These are phyloP conservation scores for Dactylellina parvicollis DNA, from an alignment of 2,329 filamentous ascomycete genomes.

Conservation along the genomic window DNA sequence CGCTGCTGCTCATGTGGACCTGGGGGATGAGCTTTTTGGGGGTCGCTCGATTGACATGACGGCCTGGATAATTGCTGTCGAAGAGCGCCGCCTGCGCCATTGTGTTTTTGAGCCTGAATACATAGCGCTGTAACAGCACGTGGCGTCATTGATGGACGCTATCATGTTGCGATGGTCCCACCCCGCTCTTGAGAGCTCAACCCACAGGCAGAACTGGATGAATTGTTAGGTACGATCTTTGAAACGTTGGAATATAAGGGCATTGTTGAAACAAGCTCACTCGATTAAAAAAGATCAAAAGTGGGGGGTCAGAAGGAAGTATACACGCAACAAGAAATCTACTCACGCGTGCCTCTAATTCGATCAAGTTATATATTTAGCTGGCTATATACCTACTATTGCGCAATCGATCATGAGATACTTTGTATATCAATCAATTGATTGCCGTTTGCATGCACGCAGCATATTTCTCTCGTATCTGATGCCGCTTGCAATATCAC, in stretches of 20 bases:
- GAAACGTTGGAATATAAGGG: not conserved
- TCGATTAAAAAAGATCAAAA: not conserved
- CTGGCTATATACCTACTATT: not conserved
- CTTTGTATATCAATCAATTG: not conserved
- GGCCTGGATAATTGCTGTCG: constrained; percentile 42
- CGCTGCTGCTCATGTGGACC: constrained; percentile 14
- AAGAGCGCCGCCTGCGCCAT: constrained; percentile 7
- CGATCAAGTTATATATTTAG: not conserved
- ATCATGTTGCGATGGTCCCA: constrained; percentile 18
- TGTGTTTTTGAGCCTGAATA: constrained; percentile 29
- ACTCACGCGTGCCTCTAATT: not conserved
- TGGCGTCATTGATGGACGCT: not conserved
- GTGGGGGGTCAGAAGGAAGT: constrained; percentile 10
- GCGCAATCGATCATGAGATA: too few relatives aligned
- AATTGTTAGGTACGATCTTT: constrained; percentile 14
- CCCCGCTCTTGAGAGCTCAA: constrained; percentile 6
- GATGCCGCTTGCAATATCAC: too few relatives aligned
- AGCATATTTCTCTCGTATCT: too few relatives aligned
- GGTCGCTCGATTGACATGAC: constrained; percentile 20
- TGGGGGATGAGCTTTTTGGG: constrained; percentile 21
- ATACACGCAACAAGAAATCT: not conserved
- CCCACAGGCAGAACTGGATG: constrained; percentile 32
- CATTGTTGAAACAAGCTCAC: constrained; percentile 16
- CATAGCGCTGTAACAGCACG: not conserved
- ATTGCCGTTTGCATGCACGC: too few relatives aligned